Evolutionary conservation across 176 grass and related monocot genomes (phyloP).

Genomic region (Pharus latifolius): DNA sequence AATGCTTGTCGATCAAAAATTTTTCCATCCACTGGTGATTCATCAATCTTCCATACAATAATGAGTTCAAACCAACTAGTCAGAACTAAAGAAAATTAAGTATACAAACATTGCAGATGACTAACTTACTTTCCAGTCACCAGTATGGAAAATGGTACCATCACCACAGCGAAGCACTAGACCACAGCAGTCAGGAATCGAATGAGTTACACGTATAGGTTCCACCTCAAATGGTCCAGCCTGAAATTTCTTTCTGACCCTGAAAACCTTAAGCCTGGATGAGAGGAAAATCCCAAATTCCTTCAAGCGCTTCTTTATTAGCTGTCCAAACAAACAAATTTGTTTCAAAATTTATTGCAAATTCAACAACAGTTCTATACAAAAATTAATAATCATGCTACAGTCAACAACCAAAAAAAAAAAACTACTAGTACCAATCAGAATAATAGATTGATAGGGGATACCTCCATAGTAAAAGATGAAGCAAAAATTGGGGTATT

Average conservation of each 20-base stretch:
- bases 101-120: background rate
- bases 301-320: conserved; percentile 96
- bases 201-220: conserved; percentile 95
- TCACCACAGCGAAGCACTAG: conserved; percentile 90
- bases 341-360: conserved; percentile 7
- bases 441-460: background rate
- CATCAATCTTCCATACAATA: conserved; percentile 65
- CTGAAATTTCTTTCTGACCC: conserved; percentile 68
- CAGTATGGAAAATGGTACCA: conserved; percentile 97
- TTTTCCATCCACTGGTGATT: conserved; percentile 94
- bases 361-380: background rate
- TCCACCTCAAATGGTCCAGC: conserved; percentile 99
- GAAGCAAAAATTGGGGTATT: conserved; percentile 88
- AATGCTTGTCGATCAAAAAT: conserved; percentile 84
- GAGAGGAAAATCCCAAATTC: conserved; percentile 88
- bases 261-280: conserved; percentile 85
- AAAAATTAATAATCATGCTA: background rate
- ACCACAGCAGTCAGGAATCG: conserved; percentile 97
- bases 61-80: background rate
- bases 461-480: conserved; percentile 97
- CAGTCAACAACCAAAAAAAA: background rate
- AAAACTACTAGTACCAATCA: background rate
- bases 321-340: conserved; percentile 48
- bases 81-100: background rate
- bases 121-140: conserved; percentile 95